Base-by-base conservation (phyloP, 1,284 basidiomycete species). In the Puccinia polysora region DNA sequence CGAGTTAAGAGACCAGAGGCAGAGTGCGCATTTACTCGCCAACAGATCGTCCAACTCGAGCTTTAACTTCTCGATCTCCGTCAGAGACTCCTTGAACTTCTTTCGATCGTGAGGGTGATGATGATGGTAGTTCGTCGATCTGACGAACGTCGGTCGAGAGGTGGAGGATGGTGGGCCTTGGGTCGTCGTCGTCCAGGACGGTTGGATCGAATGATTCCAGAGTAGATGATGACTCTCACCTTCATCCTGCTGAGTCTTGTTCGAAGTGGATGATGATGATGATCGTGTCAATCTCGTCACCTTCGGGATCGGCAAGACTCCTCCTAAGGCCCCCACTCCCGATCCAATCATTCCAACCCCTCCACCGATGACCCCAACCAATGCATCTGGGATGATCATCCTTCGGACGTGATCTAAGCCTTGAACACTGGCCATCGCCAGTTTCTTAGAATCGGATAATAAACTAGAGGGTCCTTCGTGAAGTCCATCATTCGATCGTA, bases 341-440 rank as follows among this genome's bases (percentile, higher is more conserved):
- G 60, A 52, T 34, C 12, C 43, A 45, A 74, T 69, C 1, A 78
- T 76, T 3, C 78, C 78, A 4, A 81, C 78, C 23, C 79, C 78
- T 12, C 77, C 79, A 18, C 80, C 80, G 8, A 82, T 79, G 4
- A 79, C 80, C 7, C 78, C 77, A 3, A 83, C 81, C 1, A 97
- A 84, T 4, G 91, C 89, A 77, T 96, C 93, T 12, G 94, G 93
- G 4, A 95, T 83, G 77, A 97, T 94, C 64, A 97, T 82, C 79
- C 94, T 91, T 45, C 92, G 85, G 71, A 97, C 81, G 74, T 87
- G 85, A 80, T 96, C 93, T 60, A 79, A 70, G 1, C 77, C 77
- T 49, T 78, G 77, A 0, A 77, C 77, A 18, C 91, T 90, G 0
- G 92, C 92, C 12, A 89, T 89, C 10, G 91, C 85, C 23, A 95